A percentile compares a stretch with the other conserved stretches of the same genome.
phyloP scores from a whole-genome alignment of 805 yeast genomes.

The Ogataea neopini region DNA sequence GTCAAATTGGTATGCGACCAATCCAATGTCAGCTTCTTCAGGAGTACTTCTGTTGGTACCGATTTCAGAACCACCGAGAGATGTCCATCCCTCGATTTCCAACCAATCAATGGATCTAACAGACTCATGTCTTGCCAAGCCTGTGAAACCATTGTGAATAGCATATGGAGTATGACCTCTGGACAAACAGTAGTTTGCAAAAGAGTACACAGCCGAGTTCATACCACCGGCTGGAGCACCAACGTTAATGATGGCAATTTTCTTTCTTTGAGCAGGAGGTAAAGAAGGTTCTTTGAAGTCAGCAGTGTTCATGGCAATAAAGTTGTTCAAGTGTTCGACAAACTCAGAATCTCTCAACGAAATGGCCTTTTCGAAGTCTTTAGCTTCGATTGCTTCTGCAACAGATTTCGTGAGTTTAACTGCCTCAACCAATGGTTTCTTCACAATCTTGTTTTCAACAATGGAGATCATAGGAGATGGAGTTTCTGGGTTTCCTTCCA shows the following conservation, averaged over 20 bases:
- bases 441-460: conserved; percentile 66
- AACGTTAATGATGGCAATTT: conserved; percentile 69
- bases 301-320: conserved; percentile 65
- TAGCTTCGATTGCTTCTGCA: conserved; percentile 64
- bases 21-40: conserved; percentile 62
- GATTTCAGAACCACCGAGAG: conserved; percentile 75
- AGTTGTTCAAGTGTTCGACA: conserved; percentile 62
- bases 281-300: conserved; percentile 64
- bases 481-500: conserved; percentile 82
- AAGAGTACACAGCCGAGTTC: conserved; percentile 75
- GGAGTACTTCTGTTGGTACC: conserved; percentile 80
- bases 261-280: conserved; percentile 53
- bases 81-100: conserved; percentile 72
- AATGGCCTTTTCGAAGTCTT: conserved; percentile 72
- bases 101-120: conserved; percentile 65
- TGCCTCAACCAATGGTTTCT: conserved; percentile 71
- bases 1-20: conserved; percentile 70
- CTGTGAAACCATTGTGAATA: conserved; percentile 73
- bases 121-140: conserved; percentile 62
- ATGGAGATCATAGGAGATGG: conserved; percentile 86
- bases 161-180: conserved; percentile 73
- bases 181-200: conserved; percentile 73
- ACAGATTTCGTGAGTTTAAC: conserved; percentile 70
- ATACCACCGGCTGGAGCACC: conserved; percentile 84
- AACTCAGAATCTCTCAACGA: conserved; percentile 70